Conservation (phyloP, 2,329 filamentous ascomycete genomes). For the Colletotrichum viniferum region DNA sequence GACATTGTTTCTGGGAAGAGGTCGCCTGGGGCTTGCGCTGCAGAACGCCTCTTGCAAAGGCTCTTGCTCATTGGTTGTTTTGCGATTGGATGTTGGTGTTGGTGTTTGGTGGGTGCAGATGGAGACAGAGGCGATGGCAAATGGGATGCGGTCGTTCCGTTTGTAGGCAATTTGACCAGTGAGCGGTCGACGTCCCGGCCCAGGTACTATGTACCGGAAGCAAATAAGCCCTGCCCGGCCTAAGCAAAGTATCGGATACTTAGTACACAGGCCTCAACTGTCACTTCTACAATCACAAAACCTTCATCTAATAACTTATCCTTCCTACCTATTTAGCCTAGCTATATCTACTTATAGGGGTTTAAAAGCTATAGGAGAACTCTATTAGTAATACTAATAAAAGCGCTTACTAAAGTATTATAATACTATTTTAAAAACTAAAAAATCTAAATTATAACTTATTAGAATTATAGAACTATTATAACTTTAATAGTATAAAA, state of each 20-base stretch:
- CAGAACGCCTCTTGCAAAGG: background rate
- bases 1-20: background rate
- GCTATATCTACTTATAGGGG: too few species aligned
- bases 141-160: background rate
- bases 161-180: background rate
- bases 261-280: background rate
- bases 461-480: too few species aligned
- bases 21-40: background rate
- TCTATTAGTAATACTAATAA: too few species aligned
- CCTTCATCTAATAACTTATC: too few species aligned
- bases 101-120: background rate
- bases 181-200: background rate
- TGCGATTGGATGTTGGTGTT: background rate
- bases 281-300: background rate
- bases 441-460: too few species aligned
- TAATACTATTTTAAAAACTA: too few species aligned
- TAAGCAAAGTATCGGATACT: background rate
- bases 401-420: too few species aligned
- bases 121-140: background rate
- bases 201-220: background rate
- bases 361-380: too few species aligned
- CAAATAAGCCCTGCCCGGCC: rapidly evolving
- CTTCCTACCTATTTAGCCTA: too few species aligned
- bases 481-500: too few species aligned
- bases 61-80: background rate